Conservation (phyloP, 371 early-diverging fungal species). For the Mucor indicus region DNA sequence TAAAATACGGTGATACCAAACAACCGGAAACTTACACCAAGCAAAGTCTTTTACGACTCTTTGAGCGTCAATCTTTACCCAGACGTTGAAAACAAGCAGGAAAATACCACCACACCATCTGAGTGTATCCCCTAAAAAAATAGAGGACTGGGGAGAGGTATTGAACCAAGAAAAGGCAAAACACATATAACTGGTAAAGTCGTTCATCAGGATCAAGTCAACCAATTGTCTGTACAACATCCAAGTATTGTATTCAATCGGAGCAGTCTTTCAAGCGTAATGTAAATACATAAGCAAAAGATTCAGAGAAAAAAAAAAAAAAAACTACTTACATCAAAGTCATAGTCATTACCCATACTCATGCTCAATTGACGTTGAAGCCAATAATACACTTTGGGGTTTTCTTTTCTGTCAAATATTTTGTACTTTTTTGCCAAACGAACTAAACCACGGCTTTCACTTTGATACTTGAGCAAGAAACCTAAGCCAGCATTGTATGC, state of each 20-base stretch:
- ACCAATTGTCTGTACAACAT: slow-evolving; percentile 90
- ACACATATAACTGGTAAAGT: slow-evolving; percentile 83
- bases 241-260: slow-evolving; percentile 95
- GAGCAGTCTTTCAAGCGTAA: slow-evolving; percentile 72
- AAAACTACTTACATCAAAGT: slow-evolving; percentile 58
- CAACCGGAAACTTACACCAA: slow-evolving; percentile 74
- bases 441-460: slow-evolving; percentile 69
- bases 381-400: slow-evolving; percentile 57
- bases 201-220: slow-evolving; percentile 91
- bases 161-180: slow-evolving; percentile 77
- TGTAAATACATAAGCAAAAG: too few species aligned
- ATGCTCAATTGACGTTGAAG: slow-evolving; percentile 68
- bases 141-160: slow-evolving; percentile 45
- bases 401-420: slow-evolving; percentile 55
- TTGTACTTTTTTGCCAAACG: slow-evolving; percentile 60
- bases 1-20: neutral
- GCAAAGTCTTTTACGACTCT: slow-evolving; percentile 96
- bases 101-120: slow-evolving; percentile 77
- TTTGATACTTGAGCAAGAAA: slow-evolving; percentile 76
- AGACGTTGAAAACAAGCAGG: slow-evolving; percentile 85
- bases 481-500: slow-evolving; percentile 90
- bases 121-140: slow-evolving; percentile 57
- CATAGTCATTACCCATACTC: slow-evolving; percentile 87
- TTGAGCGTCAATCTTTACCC: slow-evolving; percentile 96
- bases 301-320: neutral